A percentile compares a stretch with the other conserved stretches of the same genome.
Conservation (phyloP, 73 alveolate genomes). For the Paramecium primaurelia region DNA sequence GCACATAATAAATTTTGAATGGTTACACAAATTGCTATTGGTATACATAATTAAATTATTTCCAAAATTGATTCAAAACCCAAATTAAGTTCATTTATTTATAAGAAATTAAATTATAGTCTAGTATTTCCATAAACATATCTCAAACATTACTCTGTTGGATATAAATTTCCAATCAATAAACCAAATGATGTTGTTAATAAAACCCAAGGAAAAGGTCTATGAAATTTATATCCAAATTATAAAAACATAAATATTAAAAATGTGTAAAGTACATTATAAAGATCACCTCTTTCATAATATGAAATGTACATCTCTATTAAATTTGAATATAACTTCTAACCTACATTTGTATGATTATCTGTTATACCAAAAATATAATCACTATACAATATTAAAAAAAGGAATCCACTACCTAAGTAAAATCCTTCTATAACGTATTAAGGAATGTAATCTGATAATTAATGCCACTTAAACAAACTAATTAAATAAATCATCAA, state of each 20-base stretch:
- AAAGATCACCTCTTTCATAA: not conserved
- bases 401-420: not conserved
- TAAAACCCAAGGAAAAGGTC: conserved; percentile 15
- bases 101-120: not conserved
- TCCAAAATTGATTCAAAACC: not conserved
- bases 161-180: not conserved
- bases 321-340: not conserved
- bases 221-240: not conserved
- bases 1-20: conserved; percentile 30
- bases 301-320: not conserved
- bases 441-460: conserved; percentile 19
- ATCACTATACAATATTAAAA: not conserved
- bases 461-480: conserved; percentile 1
- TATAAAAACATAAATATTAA: not conserved
- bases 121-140: not conserved
- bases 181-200: conserved; percentile 15
- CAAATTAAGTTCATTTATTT: not conserved
- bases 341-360: not conserved
- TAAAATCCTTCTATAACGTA: conserved; percentile 35
- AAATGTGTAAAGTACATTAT: not conserved
- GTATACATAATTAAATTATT: not conserved
- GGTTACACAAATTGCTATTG: conserved; percentile 8
- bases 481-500: not conserved
- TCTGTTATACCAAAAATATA: conserved; percentile 10
- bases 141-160: not conserved